Base-by-base conservation (phyloP, 768 basidiomycete genomes). In the Saitozyma podzolica region DNA sequence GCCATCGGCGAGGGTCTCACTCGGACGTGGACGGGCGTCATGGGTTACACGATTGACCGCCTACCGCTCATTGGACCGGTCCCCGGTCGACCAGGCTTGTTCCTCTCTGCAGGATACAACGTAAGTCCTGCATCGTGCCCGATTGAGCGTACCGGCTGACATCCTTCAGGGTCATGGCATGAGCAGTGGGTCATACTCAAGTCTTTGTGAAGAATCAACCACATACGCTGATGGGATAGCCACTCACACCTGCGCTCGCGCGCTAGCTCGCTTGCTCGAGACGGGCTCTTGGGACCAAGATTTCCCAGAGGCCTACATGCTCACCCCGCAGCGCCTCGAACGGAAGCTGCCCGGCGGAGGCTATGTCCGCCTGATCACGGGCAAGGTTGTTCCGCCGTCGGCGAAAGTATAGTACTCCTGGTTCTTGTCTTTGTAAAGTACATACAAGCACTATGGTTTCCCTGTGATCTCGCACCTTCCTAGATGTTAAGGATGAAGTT, bases 1-100 rank as follows among this genome's bases (percentile, higher is more conserved):
- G 59, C 59, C 19, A 40, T 40, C 17, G 59, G 59, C n/a, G 59
- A 61, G 29, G 59, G 59, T 2, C 17, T 61, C 51, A 61, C 53
- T 4, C 39, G 59, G 20, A 41, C 51, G 16, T 61, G 59, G 59
- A 54, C 51, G 13, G 59, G 59, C 39, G 59, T 47, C 37, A 54
- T 54, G 53, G n/a, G 17, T 19, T 54, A 54, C 53, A 54, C 53
- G 8, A 39, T 48, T 17, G 57, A 49, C 47, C 20, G 37, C n/a
- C 49, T 49, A 3, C 42, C 29, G n/a, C 57, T 58, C 13, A 45
- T 48, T n/a, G 55, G 53, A 37, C 53, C 20, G 17, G 17, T 54
- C 8, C 53, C 53, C 11, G 53, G 40, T 13, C 17, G n/a, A 16
- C 17, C n/a, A n/a, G 53, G 53, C 6, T 10, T 54, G 53, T 54